These are phyloP conservation scores for Entamoeba dispar DNA, from an alignment of 208 protist species.

Conservation along the genomic window DNA sequence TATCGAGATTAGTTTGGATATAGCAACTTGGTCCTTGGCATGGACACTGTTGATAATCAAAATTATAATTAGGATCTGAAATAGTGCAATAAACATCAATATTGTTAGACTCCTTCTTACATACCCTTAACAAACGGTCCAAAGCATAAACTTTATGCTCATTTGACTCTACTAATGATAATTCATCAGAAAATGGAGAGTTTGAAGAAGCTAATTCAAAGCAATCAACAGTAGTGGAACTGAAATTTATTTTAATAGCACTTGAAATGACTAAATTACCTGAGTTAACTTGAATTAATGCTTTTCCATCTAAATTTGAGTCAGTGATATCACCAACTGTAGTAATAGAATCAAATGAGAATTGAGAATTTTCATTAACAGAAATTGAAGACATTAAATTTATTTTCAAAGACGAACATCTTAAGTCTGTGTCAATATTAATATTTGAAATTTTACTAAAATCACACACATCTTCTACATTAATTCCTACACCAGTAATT, in stretches of 20 bases:
- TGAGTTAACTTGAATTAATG: not conserved
- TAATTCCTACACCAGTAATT: not conserved
- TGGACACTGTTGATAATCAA: not conserved
- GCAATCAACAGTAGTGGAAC: not conserved
- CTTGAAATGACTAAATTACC: not conserved
- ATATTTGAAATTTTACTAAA: not conserved
- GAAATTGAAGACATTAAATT: not conserved
- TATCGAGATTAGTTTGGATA: no score
- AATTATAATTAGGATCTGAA: not conserved
- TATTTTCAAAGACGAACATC: not conserved
- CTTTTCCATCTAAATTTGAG: not conserved
- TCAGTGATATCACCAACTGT: not conserved
- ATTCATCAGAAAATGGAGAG: not conserved
- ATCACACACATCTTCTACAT: not conserved
- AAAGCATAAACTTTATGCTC: not conserved
- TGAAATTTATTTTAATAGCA: not conserved
- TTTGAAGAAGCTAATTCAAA: not conserved
- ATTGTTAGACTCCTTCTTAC: not conserved
- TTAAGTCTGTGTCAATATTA: not conserved
- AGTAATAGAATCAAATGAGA: not conserved
- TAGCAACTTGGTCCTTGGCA: not conserved
- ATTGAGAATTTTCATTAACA: not conserved
- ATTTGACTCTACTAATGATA: not conserved
- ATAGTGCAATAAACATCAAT: not conserved
- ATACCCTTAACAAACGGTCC: not conserved